phyloP scores from a whole-genome alignment of 306 rosid genomes.

The Luffa aegyptiaca region DNA sequence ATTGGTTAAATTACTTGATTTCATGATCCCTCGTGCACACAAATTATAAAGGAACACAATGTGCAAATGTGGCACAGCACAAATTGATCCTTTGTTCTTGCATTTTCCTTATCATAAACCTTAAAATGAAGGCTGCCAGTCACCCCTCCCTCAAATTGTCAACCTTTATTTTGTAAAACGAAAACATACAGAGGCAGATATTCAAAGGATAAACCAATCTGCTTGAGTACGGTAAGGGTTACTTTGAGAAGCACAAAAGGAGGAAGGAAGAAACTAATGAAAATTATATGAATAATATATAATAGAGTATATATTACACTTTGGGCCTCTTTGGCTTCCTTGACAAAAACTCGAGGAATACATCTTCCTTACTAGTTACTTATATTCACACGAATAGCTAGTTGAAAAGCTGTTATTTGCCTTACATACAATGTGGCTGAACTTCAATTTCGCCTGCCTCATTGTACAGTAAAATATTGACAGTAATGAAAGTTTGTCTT shows the following conservation, averaged over 20 bases:
- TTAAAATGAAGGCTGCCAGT: neutral
- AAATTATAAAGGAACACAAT: neutral
- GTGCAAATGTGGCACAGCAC: neutral
- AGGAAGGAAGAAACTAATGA: neutral
- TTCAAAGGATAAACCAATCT: neutral
- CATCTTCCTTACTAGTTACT: slow-evolving; percentile 5
- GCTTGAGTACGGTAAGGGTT: neutral
- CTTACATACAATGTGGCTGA: neutral
- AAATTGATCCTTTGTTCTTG: neutral
- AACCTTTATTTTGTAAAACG: neutral
- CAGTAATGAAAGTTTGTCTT: neutral
- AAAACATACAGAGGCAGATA: neutral
- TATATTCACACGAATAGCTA: neutral
- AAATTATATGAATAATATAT: neutral
- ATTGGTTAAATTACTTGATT: neutral
- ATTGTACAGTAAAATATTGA: neutral
- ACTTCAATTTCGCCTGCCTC: neutral
- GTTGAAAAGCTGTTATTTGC: slow-evolving; percentile 1
- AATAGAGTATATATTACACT: slow-evolving; percentile 10
- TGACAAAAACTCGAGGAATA: neutral
- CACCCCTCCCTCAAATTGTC: neutral
- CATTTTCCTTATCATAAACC: neutral
- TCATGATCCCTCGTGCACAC: neutral
- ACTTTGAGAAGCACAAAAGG: neutral
- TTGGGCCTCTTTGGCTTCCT: slow-evolving; percentile 4